Evolutionary conservation across 352 stramenopile genomes (phyloP), one percentile per base, ranked within the genome.

Genomic region (Pythium brassicae): DNA sequence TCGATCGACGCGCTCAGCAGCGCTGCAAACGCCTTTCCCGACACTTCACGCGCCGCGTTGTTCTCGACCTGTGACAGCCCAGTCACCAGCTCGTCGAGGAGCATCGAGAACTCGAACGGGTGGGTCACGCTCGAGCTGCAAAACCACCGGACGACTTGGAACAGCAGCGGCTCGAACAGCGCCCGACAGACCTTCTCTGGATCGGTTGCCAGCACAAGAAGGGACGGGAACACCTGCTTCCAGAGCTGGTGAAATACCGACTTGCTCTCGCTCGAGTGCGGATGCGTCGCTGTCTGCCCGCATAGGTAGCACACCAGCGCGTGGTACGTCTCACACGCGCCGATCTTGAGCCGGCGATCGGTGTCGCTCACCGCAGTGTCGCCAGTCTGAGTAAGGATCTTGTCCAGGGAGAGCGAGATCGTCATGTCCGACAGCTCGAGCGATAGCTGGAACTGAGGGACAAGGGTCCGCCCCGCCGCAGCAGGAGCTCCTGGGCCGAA

Each of bases 71-170:
- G 66, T 2, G 76, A 85, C 19, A 94, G 54, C 27, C 75, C 74
- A n/a, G 57, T 46, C 8, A 77, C 69, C 12, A 92, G 50, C 25
- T 87, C 62, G 32, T 92, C 78, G 22, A 92, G 57, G 19, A 92
- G 61, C 49, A 58, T 62, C 10, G 76, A 61, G 55, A 83, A 87
- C 58, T 94, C 84, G 52, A 86, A 88, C 10, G 79, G 78, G 58
- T 77, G 89, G 10, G 63, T 65, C 11, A 82, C 71, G 23, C 64
- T 76, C 45, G 75, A 78, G 27, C 64, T 74, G 57, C 70, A 78
- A 19, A 91, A 56, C 84, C 84, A 94, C 5, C 71, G 77, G 46
- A 85, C 57, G 26, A 92, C 44, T 62, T 94, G 82, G 27, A 91
- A 87, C 9, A 92, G 54, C 19, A 92, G 52, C 4, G 84, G 81